phyloP scores from a whole-genome alignment of 805 yeast species.

The Middelhovenomyces tepae region DNA sequence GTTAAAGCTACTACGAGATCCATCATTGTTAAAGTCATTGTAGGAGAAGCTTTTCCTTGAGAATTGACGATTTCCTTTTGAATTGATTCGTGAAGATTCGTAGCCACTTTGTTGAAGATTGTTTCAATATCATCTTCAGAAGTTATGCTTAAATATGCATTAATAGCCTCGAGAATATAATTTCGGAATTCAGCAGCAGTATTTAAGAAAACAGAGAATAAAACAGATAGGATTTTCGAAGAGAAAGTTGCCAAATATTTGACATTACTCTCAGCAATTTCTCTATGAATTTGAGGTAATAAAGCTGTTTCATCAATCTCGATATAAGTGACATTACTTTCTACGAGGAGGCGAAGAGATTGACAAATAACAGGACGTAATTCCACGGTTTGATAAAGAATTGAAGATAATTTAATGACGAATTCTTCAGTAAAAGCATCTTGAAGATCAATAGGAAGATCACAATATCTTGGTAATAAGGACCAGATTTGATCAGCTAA shows the following conservation, averaged over 20 bases:
- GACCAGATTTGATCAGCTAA: conserved; percentile 90
- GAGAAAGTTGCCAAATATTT: conserved; percentile 52
- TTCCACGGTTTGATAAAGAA: conserved; percentile 65
- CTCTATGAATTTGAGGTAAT: conserved; percentile 52
- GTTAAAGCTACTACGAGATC: conserved; percentile 84
- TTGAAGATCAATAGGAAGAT: conserved; percentile 67
- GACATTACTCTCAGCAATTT: conserved; percentile 47
- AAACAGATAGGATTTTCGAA: conserved; percentile 70
- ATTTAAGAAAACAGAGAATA: conserved; percentile 89
- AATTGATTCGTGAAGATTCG: conserved; percentile 62
- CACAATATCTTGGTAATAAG: conserved; percentile 79
- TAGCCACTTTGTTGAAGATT: conserved; percentile 82
- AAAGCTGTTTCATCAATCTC: conserved; percentile 53
- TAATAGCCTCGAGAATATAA: conserved; percentile 78
- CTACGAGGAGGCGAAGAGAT: conserved; percentile 67
- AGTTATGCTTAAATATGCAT: conserved; percentile 65
- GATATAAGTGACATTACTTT: conserved; percentile 58
- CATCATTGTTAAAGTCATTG: conserved; percentile 75
- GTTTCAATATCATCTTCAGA: conserved; percentile 54
- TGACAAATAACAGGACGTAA: conserved; percentile 78
- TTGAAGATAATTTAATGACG: conserved; percentile 66
- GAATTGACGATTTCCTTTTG: conserved; percentile 26
- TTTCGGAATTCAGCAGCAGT: conserved; percentile 79
- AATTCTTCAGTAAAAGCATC: conserved; percentile 61
- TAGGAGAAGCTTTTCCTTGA: conserved; percentile 32